Evolutionary conservation across 352 stramenopile genomes (phyloP).

Genomic region (Pythium sukuiense): DNA sequence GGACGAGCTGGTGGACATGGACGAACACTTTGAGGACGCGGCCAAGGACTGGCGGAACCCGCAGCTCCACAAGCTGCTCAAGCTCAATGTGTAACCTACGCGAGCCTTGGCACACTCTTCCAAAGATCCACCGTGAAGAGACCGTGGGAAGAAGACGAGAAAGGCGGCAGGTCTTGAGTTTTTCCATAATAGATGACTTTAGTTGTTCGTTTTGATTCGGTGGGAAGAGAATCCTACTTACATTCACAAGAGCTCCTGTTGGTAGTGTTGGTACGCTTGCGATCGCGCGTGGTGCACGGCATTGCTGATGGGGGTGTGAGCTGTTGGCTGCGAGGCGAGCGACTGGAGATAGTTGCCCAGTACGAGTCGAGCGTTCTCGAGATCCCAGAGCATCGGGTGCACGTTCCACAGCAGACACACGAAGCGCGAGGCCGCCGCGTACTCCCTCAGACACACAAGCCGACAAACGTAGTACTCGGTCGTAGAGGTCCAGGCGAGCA

Average conservation of each 20-base stretch:
- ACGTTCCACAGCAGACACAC: constrained; percentile 53
- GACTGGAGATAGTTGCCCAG: constrained; percentile 53
- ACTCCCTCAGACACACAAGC: constrained; percentile 49
- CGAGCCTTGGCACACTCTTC: neutral
- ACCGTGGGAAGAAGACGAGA: neutral
- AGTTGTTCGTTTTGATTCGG: neutral
- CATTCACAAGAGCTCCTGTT: constrained; percentile 17
- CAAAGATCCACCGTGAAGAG: neutral
- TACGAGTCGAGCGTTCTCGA: constrained; percentile 60
- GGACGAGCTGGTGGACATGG: constrained; percentile 62
- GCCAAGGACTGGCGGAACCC: constrained; percentile 78
- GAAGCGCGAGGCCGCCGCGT: constrained; percentile 49
- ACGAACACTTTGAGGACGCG: constrained; percentile 75
- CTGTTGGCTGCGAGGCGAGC: constrained; percentile 23
- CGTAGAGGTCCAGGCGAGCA: constrained; percentile 53
- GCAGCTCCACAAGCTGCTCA: constrained; percentile 62
- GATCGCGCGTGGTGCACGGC: constrained; percentile 8
- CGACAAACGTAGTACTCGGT: constrained; percentile 65
- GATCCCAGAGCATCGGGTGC: constrained; percentile 68
- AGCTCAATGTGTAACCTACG: constrained; percentile 69
- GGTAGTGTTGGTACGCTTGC: constrained; percentile 21
- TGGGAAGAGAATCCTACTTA: neutral
- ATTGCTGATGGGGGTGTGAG: neutral
- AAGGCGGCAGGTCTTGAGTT: neutral
- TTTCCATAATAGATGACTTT: constrained; percentile 4